Conservation (phyloP, 306 rosid genomes). For the Quercus rubra region DNA sequence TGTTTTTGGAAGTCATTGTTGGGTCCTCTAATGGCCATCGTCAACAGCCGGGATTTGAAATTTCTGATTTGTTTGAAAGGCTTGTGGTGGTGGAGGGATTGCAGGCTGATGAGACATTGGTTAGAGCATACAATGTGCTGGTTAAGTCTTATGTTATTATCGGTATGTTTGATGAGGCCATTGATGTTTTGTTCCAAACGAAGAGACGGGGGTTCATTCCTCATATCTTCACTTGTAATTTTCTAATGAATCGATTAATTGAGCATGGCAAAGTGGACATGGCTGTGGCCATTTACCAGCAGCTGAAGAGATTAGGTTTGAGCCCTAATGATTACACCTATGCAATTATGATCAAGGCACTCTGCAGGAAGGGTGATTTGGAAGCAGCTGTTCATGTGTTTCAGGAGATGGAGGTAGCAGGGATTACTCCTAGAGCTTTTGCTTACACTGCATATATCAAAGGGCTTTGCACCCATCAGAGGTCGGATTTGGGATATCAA, state of each 20-base stretch:
- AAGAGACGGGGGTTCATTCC: slow-evolving; percentile 56
- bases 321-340: slow-evolving; percentile 64
- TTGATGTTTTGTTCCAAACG: slow-evolving; percentile 49
- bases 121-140: slow-evolving; percentile 48
- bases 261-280: slow-evolving; percentile 37
- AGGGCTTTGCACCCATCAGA: slow-evolving; percentile 58
- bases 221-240: slow-evolving; percentile 56
- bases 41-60: slow-evolving; percentile 14
- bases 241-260: slow-evolving; percentile 63
- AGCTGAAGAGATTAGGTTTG: slow-evolving; percentile 68
- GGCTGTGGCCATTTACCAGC: slow-evolving; percentile 46
- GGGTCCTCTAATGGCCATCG: slow-evolving; percentile 13
- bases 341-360: slow-evolving; percentile 65
- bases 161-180: slow-evolving; percentile 66
- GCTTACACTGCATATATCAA: slow-evolving; percentile 55
- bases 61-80: slow-evolving; percentile 41
- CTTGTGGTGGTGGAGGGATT: slow-evolving; percentile 32
- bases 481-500: slow-evolving; percentile 54
- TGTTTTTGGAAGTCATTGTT: slow-evolving; percentile 49
- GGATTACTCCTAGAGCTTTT: slow-evolving; percentile 43
- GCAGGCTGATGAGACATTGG: slow-evolving; percentile 23
- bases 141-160: slow-evolving; percentile 60
- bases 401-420: slow-evolving; percentile 63
- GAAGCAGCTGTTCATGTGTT: slow-evolving; percentile 43
- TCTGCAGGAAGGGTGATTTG: slow-evolving; percentile 56